phyloP scores from a whole-genome alignment of 139 green algal genomes.

The Chlorella sp. region DNA sequence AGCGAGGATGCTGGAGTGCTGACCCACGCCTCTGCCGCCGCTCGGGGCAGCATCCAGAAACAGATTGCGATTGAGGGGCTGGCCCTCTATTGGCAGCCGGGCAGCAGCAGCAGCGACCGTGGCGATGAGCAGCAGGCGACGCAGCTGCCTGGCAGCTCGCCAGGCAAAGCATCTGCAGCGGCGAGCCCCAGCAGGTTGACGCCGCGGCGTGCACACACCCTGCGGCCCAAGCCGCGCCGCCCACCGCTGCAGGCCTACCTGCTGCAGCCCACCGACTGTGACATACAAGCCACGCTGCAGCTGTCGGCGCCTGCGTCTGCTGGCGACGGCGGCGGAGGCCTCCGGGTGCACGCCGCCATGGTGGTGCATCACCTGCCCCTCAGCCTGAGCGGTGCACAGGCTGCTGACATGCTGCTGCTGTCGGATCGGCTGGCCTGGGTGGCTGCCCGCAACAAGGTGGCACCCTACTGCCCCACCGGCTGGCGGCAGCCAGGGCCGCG shows the following conservation, averaged over 20 bases:
- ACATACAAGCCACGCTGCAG: constrained; percentile 28
- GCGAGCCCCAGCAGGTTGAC: background rate
- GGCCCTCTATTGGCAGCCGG: constrained; percentile 32
- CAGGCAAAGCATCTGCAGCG: background rate
- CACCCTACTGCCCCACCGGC: constrained; percentile 42
- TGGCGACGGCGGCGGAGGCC: background rate
- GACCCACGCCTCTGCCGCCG: background rate
- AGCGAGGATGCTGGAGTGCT: constrained; percentile 1
- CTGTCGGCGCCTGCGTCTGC: background rate
- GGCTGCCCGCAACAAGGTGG: constrained; percentile 42
- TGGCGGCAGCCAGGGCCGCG: background rate
- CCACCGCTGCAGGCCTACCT: background rate
- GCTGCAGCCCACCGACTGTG: constrained; percentile 31
- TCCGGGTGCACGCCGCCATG: constrained; percentile 16
- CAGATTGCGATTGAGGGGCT: constrained; percentile 40
- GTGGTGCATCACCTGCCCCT: constrained; percentile 27
- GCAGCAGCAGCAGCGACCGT: background rate
- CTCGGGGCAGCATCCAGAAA: constrained; percentile 34
- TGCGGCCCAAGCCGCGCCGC: background rate
- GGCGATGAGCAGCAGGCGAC: background rate
- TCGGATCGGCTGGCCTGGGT: constrained; percentile 31
- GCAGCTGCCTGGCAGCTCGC: background rate
- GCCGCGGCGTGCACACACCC: background rate
- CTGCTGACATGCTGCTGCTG: constrained; percentile 22
- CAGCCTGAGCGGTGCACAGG: constrained; percentile 15